Base-by-base conservation (phyloP, 2,329 filamentous ascomycete species). In the Talaromyces sp. region DNA sequence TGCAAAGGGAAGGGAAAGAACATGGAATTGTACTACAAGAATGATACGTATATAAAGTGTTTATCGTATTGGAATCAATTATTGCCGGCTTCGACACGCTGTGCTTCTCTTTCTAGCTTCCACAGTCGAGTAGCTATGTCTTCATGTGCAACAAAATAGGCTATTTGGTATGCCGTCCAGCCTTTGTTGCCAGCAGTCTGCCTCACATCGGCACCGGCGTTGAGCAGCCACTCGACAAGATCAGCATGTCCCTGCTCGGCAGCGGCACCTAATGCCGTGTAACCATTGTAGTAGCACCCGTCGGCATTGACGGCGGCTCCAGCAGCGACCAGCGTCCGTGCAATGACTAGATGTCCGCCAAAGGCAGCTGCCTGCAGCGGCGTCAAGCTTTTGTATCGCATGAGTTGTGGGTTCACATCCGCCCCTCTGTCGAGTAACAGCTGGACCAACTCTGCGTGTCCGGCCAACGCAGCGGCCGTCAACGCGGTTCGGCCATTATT, bases 371-470 rank as follows among this genome's bases (percentile, higher is more conserved):
- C 65, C 54, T 65, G 64, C 9, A 66, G 59, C 14, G 65, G 62
- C 11, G 62, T 66, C 10, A 57, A 31, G 7, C 59, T 52, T 17
- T 46, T 35, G 14, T 46, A 43, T 11, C 48, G 61, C 21, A 52
- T 60, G 19, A 63, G 31, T 21, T 55, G 54, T 11, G 63, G 62
- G 53, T 68, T 65, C 1, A 64, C 54, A 17, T 67, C 57, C 7
- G 68, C 68, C 17, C 63, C 66, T 51, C 56, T 46, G 51, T 57
- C 53, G 21, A 69, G 57, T 24, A 69, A 48, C 26, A 57, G 43
- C 17, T 65, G 56, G 27, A 68, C 64, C 12, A 65, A 21, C 52
- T 63, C 63, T 31, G 65, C 19, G 52, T 64, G 26, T 11, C 65
- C 65, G 3, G 24, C 26, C 12, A 51, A 51, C 11, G 60, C 58